phyloP scores from a whole-genome alignment of 345 rosid species.

The Xanthoceras sorbifolium region DNA sequence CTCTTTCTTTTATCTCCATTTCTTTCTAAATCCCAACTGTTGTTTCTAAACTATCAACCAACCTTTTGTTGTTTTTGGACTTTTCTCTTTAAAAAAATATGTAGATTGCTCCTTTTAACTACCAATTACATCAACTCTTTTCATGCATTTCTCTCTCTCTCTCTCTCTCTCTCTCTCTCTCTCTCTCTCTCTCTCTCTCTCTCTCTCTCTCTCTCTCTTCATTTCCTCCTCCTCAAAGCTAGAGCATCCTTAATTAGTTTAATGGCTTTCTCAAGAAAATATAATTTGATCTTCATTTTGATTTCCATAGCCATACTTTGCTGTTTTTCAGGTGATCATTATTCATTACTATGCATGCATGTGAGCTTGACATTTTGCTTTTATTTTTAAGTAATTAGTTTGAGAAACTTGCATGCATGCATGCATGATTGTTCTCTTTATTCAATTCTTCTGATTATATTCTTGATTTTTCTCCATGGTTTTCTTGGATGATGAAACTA shows the following conservation, averaged over 20 bases:
- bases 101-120: not conserved
- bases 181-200: no score
- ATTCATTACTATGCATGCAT: not conserved
- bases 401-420: no score
- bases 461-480: not conserved
- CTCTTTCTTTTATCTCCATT: not conserved
- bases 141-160: not conserved
- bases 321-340: conserved; percentile 24
- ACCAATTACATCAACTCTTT: not conserved
- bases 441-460: no score
- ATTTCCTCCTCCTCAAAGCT: not conserved
- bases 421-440: not conserved
- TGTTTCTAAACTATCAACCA: conserved; percentile 8
- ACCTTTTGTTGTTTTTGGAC: not conserved
- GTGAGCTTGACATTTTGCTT: not conserved
- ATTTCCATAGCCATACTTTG: conserved; percentile 17
- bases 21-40: conserved; percentile 8
- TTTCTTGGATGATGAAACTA: not conserved
- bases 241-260: no score
- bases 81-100: not conserved
- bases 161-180: no score
- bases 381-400: not conserved
- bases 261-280: conserved; percentile 11
- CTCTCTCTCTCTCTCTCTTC: not conserved
- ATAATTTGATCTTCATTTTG: not conserved